These are phyloP conservation scores for Wallacemonas collosoma DNA, from an alignment of 208 protist genomes.

Conservation along the genomic window DNA sequence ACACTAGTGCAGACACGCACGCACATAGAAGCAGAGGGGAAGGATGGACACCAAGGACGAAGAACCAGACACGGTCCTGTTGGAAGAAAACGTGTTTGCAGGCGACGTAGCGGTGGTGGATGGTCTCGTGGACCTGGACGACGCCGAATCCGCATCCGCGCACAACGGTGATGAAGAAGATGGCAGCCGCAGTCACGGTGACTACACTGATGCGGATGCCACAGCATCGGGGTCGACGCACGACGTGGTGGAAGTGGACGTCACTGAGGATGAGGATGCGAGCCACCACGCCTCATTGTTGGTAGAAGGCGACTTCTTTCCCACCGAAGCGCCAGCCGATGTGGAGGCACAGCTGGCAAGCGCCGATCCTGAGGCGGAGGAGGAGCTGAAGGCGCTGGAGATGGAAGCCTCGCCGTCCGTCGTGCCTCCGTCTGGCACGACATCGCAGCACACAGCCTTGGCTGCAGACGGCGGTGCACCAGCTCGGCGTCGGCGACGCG, in stretches of 20 bases:
- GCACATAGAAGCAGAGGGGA: not conserved
- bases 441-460: not conserved
- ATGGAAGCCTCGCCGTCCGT: constrained; percentile 17
- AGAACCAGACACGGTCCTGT: not conserved
- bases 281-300: constrained; percentile 49
- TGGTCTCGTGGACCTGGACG: not conserved
- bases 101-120: not conserved
- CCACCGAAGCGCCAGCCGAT: constrained; percentile 26
- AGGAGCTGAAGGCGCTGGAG: constrained; percentile 19
- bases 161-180: constrained; percentile 23
- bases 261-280: constrained; percentile 20
- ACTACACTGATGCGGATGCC: too few relatives aligned
- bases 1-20: not conserved
- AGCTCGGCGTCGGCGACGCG: constrained; percentile 29
- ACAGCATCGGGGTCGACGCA: not conserved
- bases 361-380: constrained; percentile 14
- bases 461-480: constrained; percentile 6
- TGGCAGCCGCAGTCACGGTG: not conserved
- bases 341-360: constrained; percentile 3
- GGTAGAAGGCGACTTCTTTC: constrained; percentile 80
- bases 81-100: not conserved
- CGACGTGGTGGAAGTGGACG: constrained; percentile 46
- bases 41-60: not conserved
- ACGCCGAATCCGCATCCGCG: not conserved
- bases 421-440: not conserved